Evolutionary conservation across 305 asterid genomes (phyloP).

Genomic region (Salvia sclarea): DNA sequence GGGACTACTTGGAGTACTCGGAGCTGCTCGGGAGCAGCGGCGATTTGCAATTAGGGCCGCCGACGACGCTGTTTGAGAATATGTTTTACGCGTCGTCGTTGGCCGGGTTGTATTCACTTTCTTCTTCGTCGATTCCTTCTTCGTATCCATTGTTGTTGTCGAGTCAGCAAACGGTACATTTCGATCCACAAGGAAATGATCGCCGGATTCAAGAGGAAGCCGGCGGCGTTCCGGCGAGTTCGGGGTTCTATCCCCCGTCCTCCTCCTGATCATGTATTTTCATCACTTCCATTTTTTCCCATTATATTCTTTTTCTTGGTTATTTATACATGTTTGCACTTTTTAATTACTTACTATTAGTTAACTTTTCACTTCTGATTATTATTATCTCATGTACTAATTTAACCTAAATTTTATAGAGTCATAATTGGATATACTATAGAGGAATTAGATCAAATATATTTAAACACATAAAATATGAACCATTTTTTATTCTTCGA

Average conservation of each 20-base stretch:
- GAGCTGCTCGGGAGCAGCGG: slow-evolving; percentile 49
- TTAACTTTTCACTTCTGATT: too few species aligned
- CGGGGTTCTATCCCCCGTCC: slow-evolving; percentile 47
- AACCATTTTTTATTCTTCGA: too few species aligned
- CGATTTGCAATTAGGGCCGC: slow-evolving; percentile 36
- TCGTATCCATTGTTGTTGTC: slow-evolving; percentile 41
- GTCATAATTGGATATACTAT: too few species aligned
- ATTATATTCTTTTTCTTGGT: not conserved
- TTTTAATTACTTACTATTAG: too few species aligned
- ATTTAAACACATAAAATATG: too few species aligned
- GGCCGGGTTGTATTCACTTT: slow-evolving; percentile 45
- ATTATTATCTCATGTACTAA: too few species aligned
- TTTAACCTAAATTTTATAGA: too few species aligned
- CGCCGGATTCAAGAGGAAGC: slow-evolving; percentile 16
- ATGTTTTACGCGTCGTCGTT: slow-evolving; percentile 53
- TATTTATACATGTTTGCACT: not conserved
- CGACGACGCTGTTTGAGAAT: slow-evolving; percentile 45
- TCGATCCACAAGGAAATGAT: slow-evolving; percentile 36
- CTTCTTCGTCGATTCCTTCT: slow-evolving; percentile 16
- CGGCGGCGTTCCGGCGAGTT: slow-evolving; percentile 39
- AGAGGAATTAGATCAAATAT: too few species aligned
- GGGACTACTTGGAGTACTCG: slow-evolving; percentile 59
- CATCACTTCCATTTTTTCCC: not conserved
- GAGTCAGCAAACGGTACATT: slow-evolving; percentile 40
- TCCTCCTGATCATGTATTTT: slow-evolving; percentile 38